Evolutionary conservation across 768 basidiomycete genomes (phyloP), one percentile per base, ranked within the genome.

Genomic region (Pholiota molesta): DNA sequence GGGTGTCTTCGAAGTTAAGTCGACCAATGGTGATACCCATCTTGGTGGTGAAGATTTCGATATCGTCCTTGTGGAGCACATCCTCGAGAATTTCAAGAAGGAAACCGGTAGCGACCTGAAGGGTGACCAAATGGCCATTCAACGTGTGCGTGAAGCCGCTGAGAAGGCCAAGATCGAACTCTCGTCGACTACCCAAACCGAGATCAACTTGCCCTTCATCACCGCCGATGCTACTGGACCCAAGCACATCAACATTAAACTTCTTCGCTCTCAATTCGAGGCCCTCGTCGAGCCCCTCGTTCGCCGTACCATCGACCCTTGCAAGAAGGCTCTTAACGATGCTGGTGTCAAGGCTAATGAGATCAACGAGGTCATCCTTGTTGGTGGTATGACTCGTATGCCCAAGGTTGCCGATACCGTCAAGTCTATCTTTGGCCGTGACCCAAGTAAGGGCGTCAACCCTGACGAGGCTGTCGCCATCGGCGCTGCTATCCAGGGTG

Each of bases 131-230:
- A 97, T 98, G 92, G 96, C 97, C 7, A 93, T 99, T 68, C 97
- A 99, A 77, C 95, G 97, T 77, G 94, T 99, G 65, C 95, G 97
- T 69, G 97, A 99, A 77, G 97, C 97, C 19, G 95, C 97, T 13
- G 97, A 99, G 84, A 98, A 98, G 83, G 97, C 97, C 66, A 99
- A 99, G 87, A 96, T 97, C 55, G 97, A 99, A 73, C 81, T 99
- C 26, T 98, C 95, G 11, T 95, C 94, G 11, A 93, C 96, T 2
- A 82, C 91, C 0, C 94, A 98, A 74, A 99, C 97, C 31, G 97
- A 99, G 75, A 87, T 99, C 79, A 98, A 97, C 77, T 75, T 99
- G 67, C 97, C 97, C 2, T 99, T 98, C 85, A 97, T 99, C 80
- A 96, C 97, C 52, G 95, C 95, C 23, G 95, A 95, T 71, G 94